Conservation (phyloP, 306 rosid genomes). For the Vicia sativa region DNA sequence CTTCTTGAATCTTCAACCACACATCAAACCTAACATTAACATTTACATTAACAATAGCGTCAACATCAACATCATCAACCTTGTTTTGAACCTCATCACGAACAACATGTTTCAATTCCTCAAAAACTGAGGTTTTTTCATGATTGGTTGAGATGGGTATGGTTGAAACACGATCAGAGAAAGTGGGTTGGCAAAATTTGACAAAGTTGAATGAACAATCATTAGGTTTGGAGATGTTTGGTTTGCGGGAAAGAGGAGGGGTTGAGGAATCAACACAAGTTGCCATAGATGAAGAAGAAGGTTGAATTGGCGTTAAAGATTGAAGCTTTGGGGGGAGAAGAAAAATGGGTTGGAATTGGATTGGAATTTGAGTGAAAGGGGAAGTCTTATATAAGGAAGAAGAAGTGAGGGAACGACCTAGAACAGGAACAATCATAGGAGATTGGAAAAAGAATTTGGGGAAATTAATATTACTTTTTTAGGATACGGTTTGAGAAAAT, state of each 20-base stretch:
- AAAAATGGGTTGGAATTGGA: slow-evolving; percentile 30
- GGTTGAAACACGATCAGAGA: slow-evolving; percentile 51
- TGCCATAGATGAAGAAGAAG: slow-evolving; percentile 51
- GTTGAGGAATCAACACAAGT: slow-evolving; percentile 55
- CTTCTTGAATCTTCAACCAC: slow-evolving; percentile 69
- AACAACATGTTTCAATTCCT: slow-evolving; percentile 6
- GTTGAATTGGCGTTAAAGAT: slow-evolving; percentile 11
- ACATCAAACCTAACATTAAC: slow-evolving; percentile 40
- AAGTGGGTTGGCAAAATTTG: slow-evolving; percentile 47
- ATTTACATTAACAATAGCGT: background rate
- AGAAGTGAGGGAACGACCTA: slow-evolving; percentile 25
- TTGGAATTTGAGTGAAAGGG: slow-evolving; percentile 37
- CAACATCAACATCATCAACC: background rate
- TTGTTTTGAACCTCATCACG: slow-evolving; percentile 34
- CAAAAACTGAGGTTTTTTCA: slow-evolving; percentile 23
- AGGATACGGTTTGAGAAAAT: background rate
- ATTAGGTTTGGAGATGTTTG: slow-evolving; percentile 44
- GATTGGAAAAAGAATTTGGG: slow-evolving; percentile 25
- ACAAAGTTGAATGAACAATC: slow-evolving; percentile 43
- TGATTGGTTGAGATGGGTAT: slow-evolving; percentile 53
- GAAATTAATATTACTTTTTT: background rate
- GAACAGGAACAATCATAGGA: slow-evolving; percentile 46
- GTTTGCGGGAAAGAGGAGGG: slow-evolving; percentile 55
- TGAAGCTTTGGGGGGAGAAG: slow-evolving; percentile 22
- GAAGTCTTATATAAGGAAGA: slow-evolving; percentile 42